Evolutionary conservation across 192 early-diverging fungal species (phyloP).

Genomic region (Rhizophlyctis rosea): DNA sequence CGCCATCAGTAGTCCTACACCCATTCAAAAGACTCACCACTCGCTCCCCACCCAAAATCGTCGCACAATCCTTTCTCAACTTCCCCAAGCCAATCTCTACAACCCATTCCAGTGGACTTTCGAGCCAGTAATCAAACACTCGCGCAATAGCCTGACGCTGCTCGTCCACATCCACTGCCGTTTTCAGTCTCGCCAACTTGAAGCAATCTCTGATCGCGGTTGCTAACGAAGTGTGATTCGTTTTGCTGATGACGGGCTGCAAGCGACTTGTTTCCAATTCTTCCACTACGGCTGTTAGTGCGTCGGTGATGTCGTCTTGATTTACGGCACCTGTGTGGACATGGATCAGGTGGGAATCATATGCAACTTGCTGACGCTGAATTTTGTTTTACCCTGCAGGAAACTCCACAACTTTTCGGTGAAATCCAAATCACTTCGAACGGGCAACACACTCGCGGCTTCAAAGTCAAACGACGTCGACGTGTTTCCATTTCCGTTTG

Average conservation of each 20-base stretch:
- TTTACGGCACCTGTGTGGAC: constrained; percentile 4
- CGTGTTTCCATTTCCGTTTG: background rate
- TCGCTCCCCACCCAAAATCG: constrained; percentile 26
- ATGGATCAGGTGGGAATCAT: background rate
- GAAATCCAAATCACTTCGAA: constrained; percentile 28
- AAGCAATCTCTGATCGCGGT: constrained; percentile 28
- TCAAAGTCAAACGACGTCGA: constrained; percentile 22
- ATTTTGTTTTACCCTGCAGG: constrained; percentile 13
- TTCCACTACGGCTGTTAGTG: constrained; percentile 21
- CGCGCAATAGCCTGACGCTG: constrained; percentile 27
- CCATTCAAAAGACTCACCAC: background rate
- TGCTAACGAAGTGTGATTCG: constrained; percentile 31
- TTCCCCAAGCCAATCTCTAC: constrained; percentile 43
- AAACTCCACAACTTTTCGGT: constrained; percentile 34
- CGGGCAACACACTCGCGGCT: constrained; percentile 3
- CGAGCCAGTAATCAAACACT: constrained; percentile 41
- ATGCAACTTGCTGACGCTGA: background rate
- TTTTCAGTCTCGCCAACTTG: constrained; percentile 29
- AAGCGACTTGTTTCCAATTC: constrained; percentile 22
- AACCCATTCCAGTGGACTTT: constrained; percentile 38
- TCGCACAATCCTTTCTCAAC: constrained; percentile 33
- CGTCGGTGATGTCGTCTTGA: constrained; percentile 10
- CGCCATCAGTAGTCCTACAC: background rate
- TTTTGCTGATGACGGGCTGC: constrained; percentile 33
- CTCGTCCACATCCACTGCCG: constrained; percentile 30